A percentile compares a stretch with the other conserved stretches of the same genome.
These are phyloP conservation scores for Rhodotorula sp. DNA, from an alignment of 1,284 basidiomycete species.

Conservation along the genomic window DNA sequence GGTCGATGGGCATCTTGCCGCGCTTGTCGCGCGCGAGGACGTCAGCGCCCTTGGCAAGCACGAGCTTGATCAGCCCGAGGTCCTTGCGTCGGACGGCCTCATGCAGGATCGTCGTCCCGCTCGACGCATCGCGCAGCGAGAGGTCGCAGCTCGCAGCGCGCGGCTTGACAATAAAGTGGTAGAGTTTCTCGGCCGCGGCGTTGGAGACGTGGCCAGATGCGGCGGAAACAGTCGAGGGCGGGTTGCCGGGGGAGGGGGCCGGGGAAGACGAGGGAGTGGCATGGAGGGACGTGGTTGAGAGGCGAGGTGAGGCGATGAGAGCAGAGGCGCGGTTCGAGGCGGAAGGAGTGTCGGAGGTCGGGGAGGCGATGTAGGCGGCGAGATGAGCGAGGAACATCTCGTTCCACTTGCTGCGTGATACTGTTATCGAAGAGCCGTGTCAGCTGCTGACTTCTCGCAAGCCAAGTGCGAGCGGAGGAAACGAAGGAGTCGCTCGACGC, in stretches of 20 bases:
- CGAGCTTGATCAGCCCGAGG: slow-evolving; percentile 76
- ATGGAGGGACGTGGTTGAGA: slow-evolving; percentile 52
- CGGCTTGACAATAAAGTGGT: slow-evolving; percentile 42
- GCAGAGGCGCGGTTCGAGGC: slow-evolving; percentile 16
- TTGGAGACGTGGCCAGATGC: slow-evolving; percentile 41
- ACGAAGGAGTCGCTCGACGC: slow-evolving; percentile 42
- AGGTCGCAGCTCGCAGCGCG: slow-evolving; percentile 52
- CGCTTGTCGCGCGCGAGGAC: slow-evolving; percentile 81
- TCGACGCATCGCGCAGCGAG: slow-evolving; percentile 65
- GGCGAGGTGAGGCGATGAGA: slow-evolving; percentile 5
- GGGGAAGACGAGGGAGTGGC: slow-evolving; percentile 59
- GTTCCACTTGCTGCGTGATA: slow-evolving; percentile 77
- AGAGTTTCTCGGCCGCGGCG: slow-evolving; percentile 39
- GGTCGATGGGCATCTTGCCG: slow-evolving; percentile 74
- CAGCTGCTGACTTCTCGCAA: not conserved
- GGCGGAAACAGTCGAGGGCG: slow-evolving; percentile 52
- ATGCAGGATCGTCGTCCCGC: slow-evolving; percentile 78
- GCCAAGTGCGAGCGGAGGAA: not conserved
- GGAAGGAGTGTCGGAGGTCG: slow-evolving; percentile 11
- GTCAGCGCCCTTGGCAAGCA: slow-evolving; percentile 81
- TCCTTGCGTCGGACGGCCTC: slow-evolving; percentile 84
- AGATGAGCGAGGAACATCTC: slow-evolving; percentile 73
- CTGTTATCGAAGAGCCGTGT: slow-evolving; percentile 53
- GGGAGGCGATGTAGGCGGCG: slow-evolving; percentile 48
- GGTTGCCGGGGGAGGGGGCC: slow-evolving; percentile 56